Percentiles rank a stretch among this genome's conserved stretches.
Conservation (phyloP, 176 grass and related monocot genomes). For the Musa troglodytarum region DNA sequence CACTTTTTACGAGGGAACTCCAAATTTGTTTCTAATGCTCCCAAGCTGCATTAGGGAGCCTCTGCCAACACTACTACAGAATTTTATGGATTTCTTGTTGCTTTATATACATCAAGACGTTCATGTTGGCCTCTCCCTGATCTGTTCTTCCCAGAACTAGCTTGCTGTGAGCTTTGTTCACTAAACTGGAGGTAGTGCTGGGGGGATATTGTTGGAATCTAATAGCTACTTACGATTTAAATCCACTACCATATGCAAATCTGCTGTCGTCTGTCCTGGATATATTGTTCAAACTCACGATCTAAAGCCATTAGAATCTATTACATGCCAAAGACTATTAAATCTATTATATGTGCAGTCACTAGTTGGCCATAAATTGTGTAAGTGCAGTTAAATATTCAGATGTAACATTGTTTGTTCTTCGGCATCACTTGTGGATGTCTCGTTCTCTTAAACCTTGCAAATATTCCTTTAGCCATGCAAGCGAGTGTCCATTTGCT, state of each 20-base stretch:
- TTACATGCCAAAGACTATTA: too few relatives aligned
- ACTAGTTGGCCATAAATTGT: too few relatives aligned
- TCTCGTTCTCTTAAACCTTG: too few relatives aligned
- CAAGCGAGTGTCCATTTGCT: too few relatives aligned
- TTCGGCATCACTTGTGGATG: too few relatives aligned
- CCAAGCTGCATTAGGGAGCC: background rate
- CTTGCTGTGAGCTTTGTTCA: background rate
- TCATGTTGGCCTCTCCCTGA: background rate
- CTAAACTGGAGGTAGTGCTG: background rate
- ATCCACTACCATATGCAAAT: background rate
- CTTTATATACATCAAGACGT: background rate
- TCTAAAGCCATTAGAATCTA: too few relatives aligned
- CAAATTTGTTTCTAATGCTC: background rate
- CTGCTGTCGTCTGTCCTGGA: background rate
- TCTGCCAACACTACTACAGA: background rate
- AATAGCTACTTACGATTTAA: background rate
- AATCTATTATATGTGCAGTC: too few relatives aligned
- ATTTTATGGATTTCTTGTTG: background rate
- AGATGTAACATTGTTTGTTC: too few relatives aligned
- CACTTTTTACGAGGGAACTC: background rate
- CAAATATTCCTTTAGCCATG: too few relatives aligned
- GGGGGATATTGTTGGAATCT: too few relatives aligned
- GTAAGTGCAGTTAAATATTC: too few relatives aligned
- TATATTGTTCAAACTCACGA: background rate
- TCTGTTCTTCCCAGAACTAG: background rate